Evolutionary conservation across 164 flowering plant genomes (phyloP).

Genomic region (Cinnamomum chago): DNA sequence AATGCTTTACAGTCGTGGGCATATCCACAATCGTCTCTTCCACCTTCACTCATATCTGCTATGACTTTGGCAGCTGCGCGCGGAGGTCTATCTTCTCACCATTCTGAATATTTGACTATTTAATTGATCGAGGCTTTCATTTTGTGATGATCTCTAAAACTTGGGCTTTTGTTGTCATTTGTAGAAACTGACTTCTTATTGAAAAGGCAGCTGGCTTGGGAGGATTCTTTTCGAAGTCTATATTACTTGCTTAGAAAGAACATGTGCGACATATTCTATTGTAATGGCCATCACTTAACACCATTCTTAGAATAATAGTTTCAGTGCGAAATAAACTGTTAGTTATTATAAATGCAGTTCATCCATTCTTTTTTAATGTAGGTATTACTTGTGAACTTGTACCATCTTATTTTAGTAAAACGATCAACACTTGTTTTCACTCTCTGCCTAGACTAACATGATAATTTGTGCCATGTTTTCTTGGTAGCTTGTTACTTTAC

Average conservation of each 20-base stretch:
- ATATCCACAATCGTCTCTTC: slow-evolving; percentile 78
- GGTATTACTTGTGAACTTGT: neutral
- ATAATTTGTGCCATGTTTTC: neutral
- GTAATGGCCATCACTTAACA: slow-evolving; percentile 34
- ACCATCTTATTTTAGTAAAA: neutral
- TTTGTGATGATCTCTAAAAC: neutral
- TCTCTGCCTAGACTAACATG: neutral
- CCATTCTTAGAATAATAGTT: neutral
- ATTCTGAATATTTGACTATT: neutral
- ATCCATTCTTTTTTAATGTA: neutral
- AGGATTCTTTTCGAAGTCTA: slow-evolving; percentile 84
- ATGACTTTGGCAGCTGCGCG: slow-evolving; percentile 47
- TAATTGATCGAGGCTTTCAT: neutral
- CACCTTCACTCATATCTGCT: slow-evolving; percentile 65
- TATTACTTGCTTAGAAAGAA: slow-evolving; percentile 86
- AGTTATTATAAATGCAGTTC: no score
- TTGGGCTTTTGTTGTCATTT: slow-evolving; percentile 5
- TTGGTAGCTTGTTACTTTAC: no score
- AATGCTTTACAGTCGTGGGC: slow-evolving; percentile 70
- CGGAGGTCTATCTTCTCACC: slow-evolving; percentile 52
- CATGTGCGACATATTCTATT: slow-evolving; percentile 67
- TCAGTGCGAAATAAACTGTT: no score
- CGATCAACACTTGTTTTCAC: neutral
- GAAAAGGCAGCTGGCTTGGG: slow-evolving; percentile 77
- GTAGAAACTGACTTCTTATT: slow-evolving; percentile 64